Percentiles rank a stretch among this genome's conserved stretches.
These are phyloP conservation scores for Trichoderma erinaceum DNA, from an alignment of 495 filamentous ascomycete genomes.

Conservation along the genomic window DNA sequence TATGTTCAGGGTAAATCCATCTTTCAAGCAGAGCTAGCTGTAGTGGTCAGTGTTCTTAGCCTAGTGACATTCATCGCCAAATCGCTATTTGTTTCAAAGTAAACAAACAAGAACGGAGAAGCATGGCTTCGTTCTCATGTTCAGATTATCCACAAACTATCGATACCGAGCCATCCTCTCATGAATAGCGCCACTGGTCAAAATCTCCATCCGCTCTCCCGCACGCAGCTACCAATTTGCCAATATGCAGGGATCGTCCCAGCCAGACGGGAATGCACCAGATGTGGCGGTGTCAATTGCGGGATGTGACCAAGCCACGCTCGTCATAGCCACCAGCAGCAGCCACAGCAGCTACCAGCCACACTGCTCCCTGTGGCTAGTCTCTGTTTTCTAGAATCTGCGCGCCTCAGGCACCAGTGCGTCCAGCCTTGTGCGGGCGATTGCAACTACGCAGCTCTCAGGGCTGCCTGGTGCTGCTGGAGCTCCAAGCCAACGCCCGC, in stretches of 20 bases:
- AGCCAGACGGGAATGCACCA: neutral
- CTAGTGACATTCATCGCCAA: too few relatives aligned
- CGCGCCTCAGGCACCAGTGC: conserved; percentile 15
- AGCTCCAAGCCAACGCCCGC: conserved; percentile 13
- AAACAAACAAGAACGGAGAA: too few relatives aligned
- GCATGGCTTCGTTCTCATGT: neutral
- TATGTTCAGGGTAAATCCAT: too few relatives aligned
- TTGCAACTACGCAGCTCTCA: conserved; percentile 16
- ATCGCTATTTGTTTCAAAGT: too few relatives aligned
- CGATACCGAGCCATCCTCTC: neutral
- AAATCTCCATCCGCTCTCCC: neutral
- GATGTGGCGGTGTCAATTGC: conserved; percentile 1
- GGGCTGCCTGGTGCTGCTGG: conserved; percentile 17
- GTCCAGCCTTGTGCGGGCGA: conserved; percentile 12
- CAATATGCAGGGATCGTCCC: conserved; percentile 11
- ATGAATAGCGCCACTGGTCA: neutral
- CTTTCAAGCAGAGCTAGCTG: too few relatives aligned
- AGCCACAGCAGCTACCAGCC: neutral
- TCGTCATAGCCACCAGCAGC: neutral
- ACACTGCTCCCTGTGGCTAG: neutral
- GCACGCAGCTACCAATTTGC: neutral
- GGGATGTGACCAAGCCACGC: conserved; percentile 8
- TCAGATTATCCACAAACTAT: neutral
- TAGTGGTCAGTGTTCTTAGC: too few relatives aligned
- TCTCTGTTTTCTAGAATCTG: neutral